Evolutionary conservation across 1,284 basidiomycete genomes (phyloP).

Genomic region (Vanrija sp.): DNA sequence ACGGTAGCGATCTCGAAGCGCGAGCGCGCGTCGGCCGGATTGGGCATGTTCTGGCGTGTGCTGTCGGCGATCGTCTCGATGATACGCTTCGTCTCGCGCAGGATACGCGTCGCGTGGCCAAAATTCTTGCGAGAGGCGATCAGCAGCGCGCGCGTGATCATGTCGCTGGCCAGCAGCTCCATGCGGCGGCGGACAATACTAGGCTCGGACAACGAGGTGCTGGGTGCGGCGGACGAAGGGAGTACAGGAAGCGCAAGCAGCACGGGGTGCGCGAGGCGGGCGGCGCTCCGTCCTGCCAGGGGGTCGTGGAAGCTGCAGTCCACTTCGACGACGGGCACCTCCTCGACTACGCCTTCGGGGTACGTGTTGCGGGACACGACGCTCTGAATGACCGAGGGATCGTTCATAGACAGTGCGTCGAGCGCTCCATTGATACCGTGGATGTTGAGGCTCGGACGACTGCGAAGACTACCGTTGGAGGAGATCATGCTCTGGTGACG

Average conservation of each 20-base stretch:
- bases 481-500: conserved; percentile 2
- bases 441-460: not conserved
- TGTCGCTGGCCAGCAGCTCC: conserved; percentile 88
- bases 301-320: conserved; percentile 92
- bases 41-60: conserved; percentile 55
- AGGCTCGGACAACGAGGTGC: conserved; percentile 64
- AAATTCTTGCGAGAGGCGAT: conserved; percentile 83
- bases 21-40: conserved; percentile 53
- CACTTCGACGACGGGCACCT: conserved; percentile 85
- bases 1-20: conserved; percentile 70
- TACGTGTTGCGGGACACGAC: conserved; percentile 54
- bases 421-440: not conserved
- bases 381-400: too few species aligned
- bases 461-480: not conserved
- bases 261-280: conserved; percentile 79
- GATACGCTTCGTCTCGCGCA: conserved; percentile 83
- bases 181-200: conserved; percentile 85
- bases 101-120: conserved; percentile 76
- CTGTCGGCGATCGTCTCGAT: conserved; percentile 71
- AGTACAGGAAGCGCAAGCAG: conserved; percentile 82
- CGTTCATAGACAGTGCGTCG: not conserved
- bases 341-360: conserved; percentile 82
- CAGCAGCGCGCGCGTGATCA: conserved; percentile 87
- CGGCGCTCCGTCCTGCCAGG: conserved; percentile 69
- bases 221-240: conserved; percentile 55